Conservation (phyloP, 164 flowering plant species). For the Aristolochia contorta region DNA sequence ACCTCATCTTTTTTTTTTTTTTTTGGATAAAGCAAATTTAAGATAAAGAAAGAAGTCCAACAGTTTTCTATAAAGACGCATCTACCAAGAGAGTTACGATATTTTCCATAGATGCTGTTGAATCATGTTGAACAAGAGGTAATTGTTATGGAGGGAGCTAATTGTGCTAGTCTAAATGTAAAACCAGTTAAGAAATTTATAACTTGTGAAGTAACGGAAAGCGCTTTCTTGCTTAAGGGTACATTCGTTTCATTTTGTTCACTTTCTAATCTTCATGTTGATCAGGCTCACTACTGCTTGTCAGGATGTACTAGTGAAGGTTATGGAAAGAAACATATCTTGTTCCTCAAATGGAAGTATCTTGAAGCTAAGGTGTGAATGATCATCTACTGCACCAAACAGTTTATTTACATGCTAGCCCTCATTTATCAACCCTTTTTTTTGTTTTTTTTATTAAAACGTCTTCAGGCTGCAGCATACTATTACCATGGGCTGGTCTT, state of each 20-base stretch:
- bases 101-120: background rate
- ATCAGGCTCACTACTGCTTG: slow-evolving; percentile 69
- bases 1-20: background rate
- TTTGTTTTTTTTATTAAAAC: background rate
- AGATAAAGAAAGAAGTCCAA: background rate
- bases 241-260: background rate
- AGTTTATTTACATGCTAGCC: background rate
- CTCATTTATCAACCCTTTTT: background rate
- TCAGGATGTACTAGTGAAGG: slow-evolving; percentile 31
- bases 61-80: background rate
- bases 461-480: slow-evolving; percentile 81
- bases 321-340: slow-evolving; percentile 55
- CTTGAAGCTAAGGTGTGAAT: slow-evolving; percentile 77
- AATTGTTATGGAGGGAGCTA: background rate
- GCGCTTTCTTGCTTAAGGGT: background rate
- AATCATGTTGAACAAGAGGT: background rate
- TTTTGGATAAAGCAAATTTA: background rate
- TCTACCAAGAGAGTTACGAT: background rate
- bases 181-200: no score
- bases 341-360: slow-evolving; percentile 85
- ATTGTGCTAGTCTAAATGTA: no score
- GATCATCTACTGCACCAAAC: no score
- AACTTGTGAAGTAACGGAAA: no score
- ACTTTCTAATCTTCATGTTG: background rate
- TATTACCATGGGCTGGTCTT: slow-evolving; percentile 81